Base-by-base conservation (phyloP, 306 rosid species). In the Abrus precatorius region DNA sequence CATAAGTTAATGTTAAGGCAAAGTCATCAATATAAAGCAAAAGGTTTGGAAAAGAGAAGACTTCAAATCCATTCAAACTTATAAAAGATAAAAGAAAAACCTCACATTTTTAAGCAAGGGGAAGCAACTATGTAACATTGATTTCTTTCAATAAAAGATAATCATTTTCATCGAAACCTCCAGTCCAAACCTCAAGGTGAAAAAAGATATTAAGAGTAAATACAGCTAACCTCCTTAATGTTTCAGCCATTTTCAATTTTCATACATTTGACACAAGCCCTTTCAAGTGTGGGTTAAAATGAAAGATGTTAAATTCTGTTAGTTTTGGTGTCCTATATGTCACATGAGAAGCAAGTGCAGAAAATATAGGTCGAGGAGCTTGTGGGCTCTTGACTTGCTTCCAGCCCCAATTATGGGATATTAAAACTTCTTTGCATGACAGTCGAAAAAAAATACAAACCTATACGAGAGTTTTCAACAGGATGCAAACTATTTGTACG, bases 111-210 rank as follows among this genome's bases (percentile, higher is more conserved):
- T 38, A 57, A 69, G 78, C 29, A 41, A 61, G 28, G 44, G 52
- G 28, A 53, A 63, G 62, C 59, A 72, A 6, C 50, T 52, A 40
- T 3, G 50, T 43, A 41, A 54, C 68, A 40, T 43, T 50, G 54
- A 53, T 63, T 59, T 74, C 56, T 56, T 84, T 69, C 45, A 52
- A 64, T 55, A 27, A 54, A 71, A 76, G 41, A 66, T 44, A 75
- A 59, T 59, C 14, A 53, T 44, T 33, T 32, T 75, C 71, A 69
- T 67, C 33, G 62, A 41, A 80, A 80, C 74, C 78, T 61, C 81
- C 79, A 5, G 7, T 64, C 52, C 82, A 44, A 53, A 69, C 56
- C 64, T 52, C 52, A 59, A 43, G 27, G 55, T 20, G 30, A 59
- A 49, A 71, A 50, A 54, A 50, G 67, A 68, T 45, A 47, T 4